Conservation (phyloP, 2,329 filamentous ascomycete genomes). For the Fusarium albosuccineum region DNA sequence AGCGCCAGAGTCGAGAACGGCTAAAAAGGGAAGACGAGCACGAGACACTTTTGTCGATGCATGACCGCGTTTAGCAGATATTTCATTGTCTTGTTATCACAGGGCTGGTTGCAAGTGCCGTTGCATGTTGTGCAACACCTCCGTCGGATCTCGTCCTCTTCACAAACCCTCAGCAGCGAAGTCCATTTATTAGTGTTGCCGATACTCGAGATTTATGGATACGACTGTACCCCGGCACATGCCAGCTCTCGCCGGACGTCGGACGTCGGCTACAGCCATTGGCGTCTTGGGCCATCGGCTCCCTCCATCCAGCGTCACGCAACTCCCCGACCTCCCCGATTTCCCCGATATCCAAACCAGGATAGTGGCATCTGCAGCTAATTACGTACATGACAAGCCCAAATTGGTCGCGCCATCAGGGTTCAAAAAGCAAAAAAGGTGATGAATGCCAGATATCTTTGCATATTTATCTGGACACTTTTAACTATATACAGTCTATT, state of each 20-base stretch:
- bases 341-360: constrained; percentile 31
- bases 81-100: neutral
- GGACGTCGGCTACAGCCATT: constrained; percentile 39
- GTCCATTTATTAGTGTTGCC: constrained; percentile 31
- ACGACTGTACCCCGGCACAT: neutral
- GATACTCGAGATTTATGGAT: constrained; percentile 21
- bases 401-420: too few relatives aligned
- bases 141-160: neutral
- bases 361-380: neutral
- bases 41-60: neutral
- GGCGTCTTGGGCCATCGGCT: constrained; percentile 16
- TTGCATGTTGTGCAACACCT: too few relatives aligned
- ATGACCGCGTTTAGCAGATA: neutral
- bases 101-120: neutral
- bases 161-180: neutral
- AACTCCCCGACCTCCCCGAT: constrained; percentile 42
- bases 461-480: neutral
- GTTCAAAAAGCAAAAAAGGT: too few relatives aligned
- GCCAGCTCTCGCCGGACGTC: constrained; percentile 25
- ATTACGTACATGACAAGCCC: constrained; percentile 26
- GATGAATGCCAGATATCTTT: too few relatives aligned
- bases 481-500: too few relatives aligned
- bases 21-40: constrained; percentile 6
- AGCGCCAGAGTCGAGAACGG: neutral
- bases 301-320: constrained; percentile 28